Conservation (phyloP, 371 early-diverging fungal species). For the Zancudomyces culisetae region DNA sequence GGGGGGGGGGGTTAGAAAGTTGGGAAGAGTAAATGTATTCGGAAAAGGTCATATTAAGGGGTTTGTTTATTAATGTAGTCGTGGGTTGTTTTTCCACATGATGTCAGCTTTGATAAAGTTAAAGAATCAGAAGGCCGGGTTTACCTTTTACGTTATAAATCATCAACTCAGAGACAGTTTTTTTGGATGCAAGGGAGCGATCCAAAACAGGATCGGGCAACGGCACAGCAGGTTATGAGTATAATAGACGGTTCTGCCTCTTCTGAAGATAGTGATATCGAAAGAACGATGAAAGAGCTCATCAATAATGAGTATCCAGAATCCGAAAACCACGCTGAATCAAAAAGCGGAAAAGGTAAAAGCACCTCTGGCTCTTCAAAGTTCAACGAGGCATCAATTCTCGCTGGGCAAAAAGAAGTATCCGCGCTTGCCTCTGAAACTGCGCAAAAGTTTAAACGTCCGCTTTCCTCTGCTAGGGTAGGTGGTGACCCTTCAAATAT, state of each 20-base stretch:
- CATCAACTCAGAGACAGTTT: slow-evolving; percentile 47
- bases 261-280: slow-evolving; percentile 5
- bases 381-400: slow-evolving; percentile 10
- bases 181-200: slow-evolving; percentile 65
- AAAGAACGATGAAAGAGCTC: slow-evolving; percentile 4
- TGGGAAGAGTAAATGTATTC: no score
- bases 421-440: slow-evolving; percentile 17
- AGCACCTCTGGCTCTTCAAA: not conserved
- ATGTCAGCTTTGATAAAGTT: slow-evolving; percentile 46
- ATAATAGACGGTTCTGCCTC: slow-evolving; percentile 4
- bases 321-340: not conserved
- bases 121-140: slow-evolving; percentile 51
- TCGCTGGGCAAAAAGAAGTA: slow-evolving; percentile 17
- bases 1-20: no score
- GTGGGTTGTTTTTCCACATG: slow-evolving; percentile 57
- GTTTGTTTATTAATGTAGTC: slow-evolving; percentile 3
- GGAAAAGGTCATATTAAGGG: no score
- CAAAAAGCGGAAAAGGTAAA: not conserved
- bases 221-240: slow-evolving; percentile 1
- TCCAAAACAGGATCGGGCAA: slow-evolving; percentile 15
- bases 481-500: slow-evolving; percentile 16
- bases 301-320: not conserved
- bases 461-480: slow-evolving; percentile 15
- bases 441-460: not conserved
- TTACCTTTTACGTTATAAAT: slow-evolving; percentile 48